A percentile compares a stretch with the other conserved stretches of the same genome.
Evolutionary conservation across 768 basidiomycete species (phyloP).

Genomic region (Saitozyma sp.): DNA sequence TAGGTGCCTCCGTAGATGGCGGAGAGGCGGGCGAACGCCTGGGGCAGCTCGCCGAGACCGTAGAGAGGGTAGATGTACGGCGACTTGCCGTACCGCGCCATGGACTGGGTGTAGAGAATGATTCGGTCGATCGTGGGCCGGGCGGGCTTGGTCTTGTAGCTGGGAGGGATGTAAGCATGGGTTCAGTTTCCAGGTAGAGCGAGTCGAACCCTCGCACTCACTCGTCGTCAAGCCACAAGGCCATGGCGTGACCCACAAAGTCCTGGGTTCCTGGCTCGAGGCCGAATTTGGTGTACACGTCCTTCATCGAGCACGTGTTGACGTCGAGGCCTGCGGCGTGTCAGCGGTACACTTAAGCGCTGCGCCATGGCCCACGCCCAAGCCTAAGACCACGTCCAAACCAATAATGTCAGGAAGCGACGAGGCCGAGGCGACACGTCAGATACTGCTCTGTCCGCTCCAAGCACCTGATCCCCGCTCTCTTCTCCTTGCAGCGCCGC

Average conservation of each 20-base stretch:
- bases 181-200: background rate
- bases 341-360: too few species aligned
- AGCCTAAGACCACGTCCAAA: too few species aligned
- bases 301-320: constrained; percentile 87
- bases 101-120: constrained; percentile 93
- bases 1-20: constrained; percentile 99
- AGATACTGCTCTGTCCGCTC: too few species aligned
- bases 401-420: too few species aligned
- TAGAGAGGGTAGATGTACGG: constrained; percentile 99
- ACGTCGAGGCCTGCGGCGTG: constrained; percentile 70
- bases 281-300: constrained; percentile 94
- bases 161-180: constrained; percentile 47
- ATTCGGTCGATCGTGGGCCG: constrained; percentile 90
- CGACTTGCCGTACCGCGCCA: constrained; percentile 99
- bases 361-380: too few species aligned
- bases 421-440: too few species aligned
- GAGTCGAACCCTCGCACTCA: constrained; percentile 55
- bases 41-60: constrained; percentile 97
- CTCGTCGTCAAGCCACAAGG: constrained; percentile 96
- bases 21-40: constrained; percentile 94
- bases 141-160: constrained; percentile 90
- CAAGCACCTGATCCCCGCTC: background rate
- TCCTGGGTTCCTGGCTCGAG: constrained; percentile 96
- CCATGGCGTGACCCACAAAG: constrained; percentile 99
- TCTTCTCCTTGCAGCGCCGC: background rate